Evolutionary conservation across 73 alveolate genomes (phyloP).

Genomic region (Paramecium bursaria): DNA sequence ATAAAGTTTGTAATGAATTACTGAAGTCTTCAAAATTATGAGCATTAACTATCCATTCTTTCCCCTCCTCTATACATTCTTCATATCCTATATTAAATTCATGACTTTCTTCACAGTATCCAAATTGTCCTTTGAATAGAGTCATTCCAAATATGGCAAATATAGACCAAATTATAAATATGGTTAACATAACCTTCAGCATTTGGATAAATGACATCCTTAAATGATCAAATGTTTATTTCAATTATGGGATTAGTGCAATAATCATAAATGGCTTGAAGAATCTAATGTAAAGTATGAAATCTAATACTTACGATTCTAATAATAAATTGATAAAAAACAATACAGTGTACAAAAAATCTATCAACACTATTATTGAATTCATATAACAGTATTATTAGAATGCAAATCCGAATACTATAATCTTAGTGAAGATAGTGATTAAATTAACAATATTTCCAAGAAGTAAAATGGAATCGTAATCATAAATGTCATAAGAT

Average conservation of each 20-base stretch:
- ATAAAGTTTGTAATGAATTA: conserved; percentile 25
- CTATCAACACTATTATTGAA: conserved; percentile 13
- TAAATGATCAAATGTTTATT: conserved; percentile 4
- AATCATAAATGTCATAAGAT: conserved; percentile 3
- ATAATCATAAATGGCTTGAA: conserved; percentile 31
- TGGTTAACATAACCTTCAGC: conserved; percentile 17
- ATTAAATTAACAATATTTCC: neutral
- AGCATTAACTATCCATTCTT: conserved; percentile 24
- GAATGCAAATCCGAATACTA: conserved; percentile 25
- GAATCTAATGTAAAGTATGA: conserved; percentile 20
- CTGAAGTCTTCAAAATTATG: conserved; percentile 47
- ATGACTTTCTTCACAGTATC: conserved; percentile 28
- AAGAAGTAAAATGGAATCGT: neutral
- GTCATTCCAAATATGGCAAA: conserved; percentile 48
- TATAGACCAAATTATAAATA: conserved; percentile 43
- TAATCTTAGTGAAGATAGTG: neutral
- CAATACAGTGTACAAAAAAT: conserved; percentile 2
- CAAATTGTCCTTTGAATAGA: conserved; percentile 19
- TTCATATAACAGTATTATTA: conserved; percentile 20
- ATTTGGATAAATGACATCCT: conserved; percentile 16
- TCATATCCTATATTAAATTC: conserved; percentile 5
- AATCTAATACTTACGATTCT: neutral
- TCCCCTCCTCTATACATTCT: conserved; percentile 19
- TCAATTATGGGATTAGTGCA: neutral
- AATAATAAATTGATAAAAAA: neutral